A percentile compares a stretch with the other conserved stretches of the same genome.
Evolutionary conservation across 257 asterid species (phyloP).

Genomic region (Capsicum rhomboideum): DNA sequence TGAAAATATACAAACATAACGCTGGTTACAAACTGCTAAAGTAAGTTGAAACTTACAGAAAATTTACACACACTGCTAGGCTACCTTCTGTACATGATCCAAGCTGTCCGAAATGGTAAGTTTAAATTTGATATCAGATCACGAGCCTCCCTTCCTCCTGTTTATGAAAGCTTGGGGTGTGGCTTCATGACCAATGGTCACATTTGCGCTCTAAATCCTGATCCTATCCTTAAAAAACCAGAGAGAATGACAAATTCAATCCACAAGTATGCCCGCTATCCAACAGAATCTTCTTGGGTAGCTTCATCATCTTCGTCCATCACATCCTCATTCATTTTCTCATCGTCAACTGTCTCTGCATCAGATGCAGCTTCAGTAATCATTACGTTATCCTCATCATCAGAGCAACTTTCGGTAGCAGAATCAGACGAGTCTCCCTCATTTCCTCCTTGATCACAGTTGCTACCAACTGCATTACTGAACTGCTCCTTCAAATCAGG

Average conservation of each 20-base stretch:
- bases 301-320: constrained; percentile 58
- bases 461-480: constrained; percentile 37
- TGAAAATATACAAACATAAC: not conserved
- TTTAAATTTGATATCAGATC: not conserved
- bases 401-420: constrained; percentile 52
- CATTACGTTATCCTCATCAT: constrained; percentile 17
- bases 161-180: not conserved
- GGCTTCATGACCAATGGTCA: not conserved
- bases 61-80: not conserved
- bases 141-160: not conserved
- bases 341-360: constrained; percentile 45
- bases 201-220: not conserved
- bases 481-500: constrained; percentile 70
- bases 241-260: not conserved
- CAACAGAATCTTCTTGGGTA: constrained; percentile 49
- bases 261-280: constrained; percentile 1
- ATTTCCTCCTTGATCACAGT: constrained; percentile 25
- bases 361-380: constrained; percentile 41
- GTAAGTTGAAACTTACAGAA: not conserved
- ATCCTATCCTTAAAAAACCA: not conserved
- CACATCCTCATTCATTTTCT: constrained; percentile 17
- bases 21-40: not conserved
- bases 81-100: not conserved
- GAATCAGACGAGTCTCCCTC: constrained; percentile 37
- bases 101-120: not conserved